A percentile compares a stretch with the other conserved stretches of the same genome.
phyloP scores from a whole-genome alignment of 164 flowering plant genomes.

The Warburgia ugandensis region DNA sequence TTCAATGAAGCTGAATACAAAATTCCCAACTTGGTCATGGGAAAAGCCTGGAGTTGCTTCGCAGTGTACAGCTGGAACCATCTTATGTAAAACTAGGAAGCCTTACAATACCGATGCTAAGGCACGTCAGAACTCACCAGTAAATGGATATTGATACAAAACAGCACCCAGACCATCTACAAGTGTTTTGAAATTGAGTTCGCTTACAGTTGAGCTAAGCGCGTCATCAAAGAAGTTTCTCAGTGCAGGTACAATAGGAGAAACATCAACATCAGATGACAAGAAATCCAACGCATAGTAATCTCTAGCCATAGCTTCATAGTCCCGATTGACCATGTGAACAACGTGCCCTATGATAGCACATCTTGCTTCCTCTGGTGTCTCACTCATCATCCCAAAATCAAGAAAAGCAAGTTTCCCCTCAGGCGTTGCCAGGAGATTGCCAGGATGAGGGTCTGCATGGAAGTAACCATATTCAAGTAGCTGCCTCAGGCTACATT shows the following conservation, averaged over 20 bases:
- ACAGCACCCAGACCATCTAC: slow-evolving; percentile 95
- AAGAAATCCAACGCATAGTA: slow-evolving; percentile 90
- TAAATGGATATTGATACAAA: slow-evolving; percentile 82
- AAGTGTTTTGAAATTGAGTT: slow-evolving; percentile 86
- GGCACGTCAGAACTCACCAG: slow-evolving; percentile 48
- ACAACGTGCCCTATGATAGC: slow-evolving; percentile 98
- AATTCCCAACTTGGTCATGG: no score
- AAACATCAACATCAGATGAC: slow-evolving; percentile 81
- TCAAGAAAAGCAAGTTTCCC: slow-evolving; percentile 98
- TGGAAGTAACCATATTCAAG: slow-evolving; percentile 96
- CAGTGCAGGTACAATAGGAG: slow-evolving; percentile 97
- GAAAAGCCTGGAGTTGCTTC: no score
- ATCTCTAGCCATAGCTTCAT: slow-evolving; percentile 98
- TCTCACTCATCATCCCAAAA: slow-evolving; percentile 99
- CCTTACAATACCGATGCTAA: no score
- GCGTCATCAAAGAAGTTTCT: slow-evolving; percentile 90
- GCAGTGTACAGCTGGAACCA: no score
- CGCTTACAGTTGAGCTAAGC: slow-evolving; percentile 81
- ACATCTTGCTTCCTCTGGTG: slow-evolving; percentile 91
- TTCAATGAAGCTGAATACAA: no score
- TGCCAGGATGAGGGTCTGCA: slow-evolving; percentile 99
- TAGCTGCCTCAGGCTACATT: slow-evolving; percentile 93
- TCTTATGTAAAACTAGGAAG: no score
- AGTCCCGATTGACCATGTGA: slow-evolving; percentile 97
- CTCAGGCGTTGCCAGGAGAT: slow-evolving; percentile 91